Base-by-base conservation (phyloP, 257 asterid species). In the Capsicum pubescens region DNA sequence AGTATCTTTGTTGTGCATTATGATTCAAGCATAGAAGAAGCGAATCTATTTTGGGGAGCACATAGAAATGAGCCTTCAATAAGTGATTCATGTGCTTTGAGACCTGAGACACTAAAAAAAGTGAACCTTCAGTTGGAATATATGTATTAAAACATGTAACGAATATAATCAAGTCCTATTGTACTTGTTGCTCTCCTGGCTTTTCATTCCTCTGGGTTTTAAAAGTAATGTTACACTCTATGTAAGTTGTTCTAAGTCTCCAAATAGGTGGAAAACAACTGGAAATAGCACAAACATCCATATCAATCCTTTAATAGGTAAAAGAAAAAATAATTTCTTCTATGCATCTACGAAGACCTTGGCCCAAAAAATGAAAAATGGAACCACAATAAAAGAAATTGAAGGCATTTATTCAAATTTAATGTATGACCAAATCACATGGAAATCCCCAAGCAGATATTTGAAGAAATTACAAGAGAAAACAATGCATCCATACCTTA, bases 221-320 rank as follows among this genome's bases (percentile, higher is more conserved):
- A 14, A 13, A 64, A 81, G 69, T 61, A 61, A 46, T 81, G 36
- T 48, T 14, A 82, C 17, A 67, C 35, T 14, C 78, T 52, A 70
- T 19, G 71, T 13, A 70, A 26, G 35, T 52, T 82, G n/a, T 55
- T 60, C 9, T 19, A 16, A 80, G 21, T 17, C 21, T 50, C 63
- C 78, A 32, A 66, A 76, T 5, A 66, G 36, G 79, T 8, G 8
- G 67, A 59, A 67, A 57, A 26, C 32, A 26, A 48, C 9, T 26
- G 32, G n/a, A 74, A 44, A 74, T 71, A 81, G 50, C 57, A 84
- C 88, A 64, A 83, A 96, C 99, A 97, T 93, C 98, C 95, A 90
- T 86, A 90, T 96, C 99, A 87, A 96, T 93, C 85, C 99, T 91
- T 46, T 98, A 98, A 88, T 94, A 96, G 87, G 97, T 94, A 84